These are phyloP conservation scores for Sordariomycetes sp. DNA, from an alignment of 2,329 filamentous ascomycete species.

Conservation along the genomic window DNA sequence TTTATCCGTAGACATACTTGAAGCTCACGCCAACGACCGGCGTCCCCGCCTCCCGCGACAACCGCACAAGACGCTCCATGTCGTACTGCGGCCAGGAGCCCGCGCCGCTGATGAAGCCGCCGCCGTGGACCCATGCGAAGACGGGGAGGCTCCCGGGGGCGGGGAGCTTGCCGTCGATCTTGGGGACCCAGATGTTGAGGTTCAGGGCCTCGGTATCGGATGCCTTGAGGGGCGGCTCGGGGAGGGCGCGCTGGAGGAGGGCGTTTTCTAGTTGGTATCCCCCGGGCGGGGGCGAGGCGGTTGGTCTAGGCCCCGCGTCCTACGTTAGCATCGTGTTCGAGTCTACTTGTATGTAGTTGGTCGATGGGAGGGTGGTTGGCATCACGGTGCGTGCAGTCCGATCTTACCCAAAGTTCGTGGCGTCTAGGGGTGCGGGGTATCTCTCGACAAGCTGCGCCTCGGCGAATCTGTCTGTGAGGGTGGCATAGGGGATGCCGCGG, in stretches of 20 bases:
- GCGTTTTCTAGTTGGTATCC: neutral
- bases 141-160: conserved; percentile 26
- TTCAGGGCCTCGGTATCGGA: conserved; percentile 36
- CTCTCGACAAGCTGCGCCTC: neutral
- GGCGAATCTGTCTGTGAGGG: neutral
- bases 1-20: conserved; percentile 20
- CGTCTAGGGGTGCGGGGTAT: neutral
- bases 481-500: neutral
- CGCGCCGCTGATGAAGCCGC: conserved; percentile 32
- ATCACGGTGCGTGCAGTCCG: no score
- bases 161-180: conserved; percentile 2
- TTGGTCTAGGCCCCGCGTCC: neutral
- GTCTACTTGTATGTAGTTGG: no score
- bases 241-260: neutral
- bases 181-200: conserved; percentile 34
- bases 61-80: conserved; percentile 25
- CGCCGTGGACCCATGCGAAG: conserved; percentile 38
- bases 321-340: no score
- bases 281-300: neutral
- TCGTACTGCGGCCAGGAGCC: conserved; percentile 40
- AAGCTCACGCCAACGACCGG: conserved; percentile 17
- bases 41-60: conserved; percentile 25
- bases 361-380: no score
- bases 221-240: conserved; percentile 8
- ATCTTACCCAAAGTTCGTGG: neutral